These are phyloP conservation scores for Tilletia walkeri DNA, from an alignment of 1,284 basidiomycete genomes.

Conservation along the genomic window DNA sequence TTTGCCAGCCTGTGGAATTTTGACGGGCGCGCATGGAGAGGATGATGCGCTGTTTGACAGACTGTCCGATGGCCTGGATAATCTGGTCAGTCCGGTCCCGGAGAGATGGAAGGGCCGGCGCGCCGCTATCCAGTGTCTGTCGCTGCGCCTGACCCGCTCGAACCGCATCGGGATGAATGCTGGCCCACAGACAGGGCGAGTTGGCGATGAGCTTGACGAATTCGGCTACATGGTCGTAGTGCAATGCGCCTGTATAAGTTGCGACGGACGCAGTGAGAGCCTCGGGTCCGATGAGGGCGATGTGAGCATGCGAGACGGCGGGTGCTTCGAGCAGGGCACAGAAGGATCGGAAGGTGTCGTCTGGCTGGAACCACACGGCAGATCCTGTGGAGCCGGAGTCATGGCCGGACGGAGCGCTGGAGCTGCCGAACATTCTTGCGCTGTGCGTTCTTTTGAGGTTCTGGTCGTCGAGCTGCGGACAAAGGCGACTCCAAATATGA, in stretches of 20 bases:
- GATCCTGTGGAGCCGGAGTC: neutral
- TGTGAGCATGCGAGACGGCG: constrained; percentile 39
- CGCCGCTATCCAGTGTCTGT: neutral
- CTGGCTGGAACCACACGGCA: constrained; percentile 19
- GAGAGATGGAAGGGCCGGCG: constrained; percentile 5
- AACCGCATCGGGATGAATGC: neutral
- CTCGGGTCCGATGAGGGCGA: constrained; percentile 41
- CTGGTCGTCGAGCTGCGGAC: too few relatives aligned
- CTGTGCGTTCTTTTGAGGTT: too few relatives aligned
- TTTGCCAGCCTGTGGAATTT: constrained; percentile 33
- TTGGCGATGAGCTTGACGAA: constrained; percentile 38
- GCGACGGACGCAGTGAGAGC: constrained; percentile 49
- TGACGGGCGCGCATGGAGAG: constrained; percentile 34
- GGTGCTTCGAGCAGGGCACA: constrained; percentile 44
- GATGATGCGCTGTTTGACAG: constrained; percentile 39
- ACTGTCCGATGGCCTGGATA: constrained; percentile 38
- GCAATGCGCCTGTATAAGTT: constrained; percentile 43
- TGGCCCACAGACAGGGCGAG: constrained; percentile 44
- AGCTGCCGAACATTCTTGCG: neutral
- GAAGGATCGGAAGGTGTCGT: constrained; percentile 44
- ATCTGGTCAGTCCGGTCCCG: constrained; percentile 31
- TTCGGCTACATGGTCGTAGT: constrained; percentile 36
- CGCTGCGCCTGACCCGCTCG: neutral
- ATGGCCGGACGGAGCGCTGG: neutral
- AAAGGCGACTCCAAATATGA: too few relatives aligned